These are phyloP conservation scores for Mikania micrantha DNA, from an alignment of 129 eudicot genomes.

Conservation along the genomic window DNA sequence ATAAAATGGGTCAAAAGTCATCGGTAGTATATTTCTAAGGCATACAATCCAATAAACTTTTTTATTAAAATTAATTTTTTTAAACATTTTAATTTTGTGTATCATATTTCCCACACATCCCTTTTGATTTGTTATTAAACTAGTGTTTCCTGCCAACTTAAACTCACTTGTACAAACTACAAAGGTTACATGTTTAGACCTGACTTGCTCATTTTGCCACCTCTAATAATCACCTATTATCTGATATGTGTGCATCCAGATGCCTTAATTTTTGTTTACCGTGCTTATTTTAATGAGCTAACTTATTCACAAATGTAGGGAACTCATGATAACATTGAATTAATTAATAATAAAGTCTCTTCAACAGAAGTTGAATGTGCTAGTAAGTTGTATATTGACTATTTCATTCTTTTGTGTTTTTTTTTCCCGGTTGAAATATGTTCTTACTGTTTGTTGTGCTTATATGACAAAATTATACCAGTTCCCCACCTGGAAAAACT, in stretches of 20 bases:
- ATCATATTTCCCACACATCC: neutral
- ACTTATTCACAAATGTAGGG: constrained; percentile 9
- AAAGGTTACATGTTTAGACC: neutral
- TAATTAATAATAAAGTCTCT: neutral
- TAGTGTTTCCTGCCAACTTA: neutral
- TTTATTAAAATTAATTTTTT: neutral
- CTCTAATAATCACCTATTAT: neutral
- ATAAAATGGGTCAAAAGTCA: neutral
- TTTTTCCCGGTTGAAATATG: constrained; percentile 1
- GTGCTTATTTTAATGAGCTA: constrained; percentile 2
- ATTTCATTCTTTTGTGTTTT: no score
- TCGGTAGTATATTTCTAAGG: neutral
- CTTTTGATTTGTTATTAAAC: no score
- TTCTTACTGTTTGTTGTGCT: neutral
- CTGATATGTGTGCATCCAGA: neutral
- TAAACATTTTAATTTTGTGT: neutral
- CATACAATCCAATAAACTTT: neutral
- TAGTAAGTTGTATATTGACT: constrained; percentile 27
- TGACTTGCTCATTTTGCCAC: neutral
- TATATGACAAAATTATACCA: constrained; percentile 12
- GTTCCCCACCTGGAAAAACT: constrained; percentile 22
- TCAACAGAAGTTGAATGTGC: neutral
- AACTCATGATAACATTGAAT: neutral
- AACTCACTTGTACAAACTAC: neutral
- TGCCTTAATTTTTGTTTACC: constrained; percentile 7